phyloP scores from a whole-genome alignment of 169 alveolate species.

The Eimeria praecox region DNA sequence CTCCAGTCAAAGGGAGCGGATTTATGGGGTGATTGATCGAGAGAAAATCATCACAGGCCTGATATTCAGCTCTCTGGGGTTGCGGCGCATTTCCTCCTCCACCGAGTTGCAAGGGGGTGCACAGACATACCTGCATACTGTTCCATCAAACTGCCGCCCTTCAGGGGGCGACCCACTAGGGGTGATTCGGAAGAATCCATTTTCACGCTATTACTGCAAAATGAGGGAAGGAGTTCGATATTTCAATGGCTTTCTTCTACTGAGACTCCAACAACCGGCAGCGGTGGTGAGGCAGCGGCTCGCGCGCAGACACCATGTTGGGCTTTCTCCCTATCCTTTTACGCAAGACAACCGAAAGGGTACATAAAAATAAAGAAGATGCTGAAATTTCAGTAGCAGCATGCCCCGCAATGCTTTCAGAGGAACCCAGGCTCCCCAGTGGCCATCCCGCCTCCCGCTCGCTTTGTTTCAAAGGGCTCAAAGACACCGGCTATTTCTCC shows the following conservation, averaged over 20 bases:
- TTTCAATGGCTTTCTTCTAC: background rate
- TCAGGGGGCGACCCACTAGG: background rate
- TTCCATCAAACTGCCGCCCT: slow-evolving; percentile 23
- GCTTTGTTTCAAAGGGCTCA: background rate
- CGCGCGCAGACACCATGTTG: background rate
- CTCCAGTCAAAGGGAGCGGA: background rate
- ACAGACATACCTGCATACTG: slow-evolving; percentile 30
- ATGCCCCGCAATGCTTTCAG: background rate
- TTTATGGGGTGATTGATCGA: background rate
- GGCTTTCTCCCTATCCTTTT: slow-evolving; percentile 2
- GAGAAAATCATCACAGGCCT: background rate
- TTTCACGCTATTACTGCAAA: background rate
- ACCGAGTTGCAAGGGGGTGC: background rate
- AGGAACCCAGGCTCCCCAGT: background rate
- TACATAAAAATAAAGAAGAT: background rate
- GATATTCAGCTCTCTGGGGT: no score
- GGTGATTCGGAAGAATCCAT: background rate
- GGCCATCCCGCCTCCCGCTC: background rate
- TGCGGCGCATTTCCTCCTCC: background rate
- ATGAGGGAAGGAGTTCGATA: background rate
- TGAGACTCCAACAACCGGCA: background rate
- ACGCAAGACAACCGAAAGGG: background rate
- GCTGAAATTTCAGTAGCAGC: background rate
- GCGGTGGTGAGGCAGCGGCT: background rate
- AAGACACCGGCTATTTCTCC: background rate